These are phyloP conservation scores for Macrocystidia cucumis DNA, from an alignment of 1,284 basidiomycete genomes.

Conservation along the genomic window DNA sequence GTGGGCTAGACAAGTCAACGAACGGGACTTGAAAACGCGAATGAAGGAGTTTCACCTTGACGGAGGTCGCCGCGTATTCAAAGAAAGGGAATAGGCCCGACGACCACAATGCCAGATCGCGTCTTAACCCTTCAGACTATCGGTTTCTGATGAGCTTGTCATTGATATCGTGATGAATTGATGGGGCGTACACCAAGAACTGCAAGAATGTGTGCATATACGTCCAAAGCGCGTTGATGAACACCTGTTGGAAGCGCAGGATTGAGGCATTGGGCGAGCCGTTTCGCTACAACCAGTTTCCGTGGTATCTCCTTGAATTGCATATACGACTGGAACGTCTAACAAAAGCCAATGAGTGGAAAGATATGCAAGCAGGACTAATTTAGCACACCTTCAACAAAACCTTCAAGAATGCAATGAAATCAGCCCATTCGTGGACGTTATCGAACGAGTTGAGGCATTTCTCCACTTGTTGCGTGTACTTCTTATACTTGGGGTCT, in stretches of 20 bases:
- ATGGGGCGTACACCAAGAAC: slow-evolving; percentile 87
- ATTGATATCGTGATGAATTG: too few relatives aligned
- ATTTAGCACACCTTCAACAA: slow-evolving; percentile 96
- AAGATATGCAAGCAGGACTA: slow-evolving; percentile 13
- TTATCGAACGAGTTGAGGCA: slow-evolving; percentile 91
- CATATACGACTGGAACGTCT: slow-evolving; percentile 90
- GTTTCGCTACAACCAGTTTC: slow-evolving; percentile 92
- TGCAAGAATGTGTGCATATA: slow-evolving; percentile 87
- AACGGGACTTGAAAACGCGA: slow-evolving; percentile 2
- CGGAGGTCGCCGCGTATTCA: slow-evolving; percentile 94
- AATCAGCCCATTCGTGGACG: slow-evolving; percentile 99
- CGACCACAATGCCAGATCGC: slow-evolving; percentile 92
- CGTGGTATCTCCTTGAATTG: slow-evolving; percentile 94
- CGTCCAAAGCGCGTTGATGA: slow-evolving; percentile 93
- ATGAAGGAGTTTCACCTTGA: slow-evolving; percentile 49
- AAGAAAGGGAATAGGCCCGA: slow-evolving; percentile 98
- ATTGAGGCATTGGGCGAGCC: slow-evolving; percentile 94
- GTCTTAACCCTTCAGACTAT: slow-evolving; percentile 81
- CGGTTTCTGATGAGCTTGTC: too few relatives aligned
- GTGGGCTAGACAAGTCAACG: slow-evolving; percentile 47
- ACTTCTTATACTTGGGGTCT: slow-evolving; percentile 97
- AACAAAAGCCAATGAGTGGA: slow-evolving; percentile 6
- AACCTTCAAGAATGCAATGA: slow-evolving; percentile 94
- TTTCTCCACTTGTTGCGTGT: slow-evolving; percentile 85
- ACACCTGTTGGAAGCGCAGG: slow-evolving; percentile 96